Base-by-base conservation (phyloP, 1,284 basidiomycete species). In the Trametes polyzona region DNA sequence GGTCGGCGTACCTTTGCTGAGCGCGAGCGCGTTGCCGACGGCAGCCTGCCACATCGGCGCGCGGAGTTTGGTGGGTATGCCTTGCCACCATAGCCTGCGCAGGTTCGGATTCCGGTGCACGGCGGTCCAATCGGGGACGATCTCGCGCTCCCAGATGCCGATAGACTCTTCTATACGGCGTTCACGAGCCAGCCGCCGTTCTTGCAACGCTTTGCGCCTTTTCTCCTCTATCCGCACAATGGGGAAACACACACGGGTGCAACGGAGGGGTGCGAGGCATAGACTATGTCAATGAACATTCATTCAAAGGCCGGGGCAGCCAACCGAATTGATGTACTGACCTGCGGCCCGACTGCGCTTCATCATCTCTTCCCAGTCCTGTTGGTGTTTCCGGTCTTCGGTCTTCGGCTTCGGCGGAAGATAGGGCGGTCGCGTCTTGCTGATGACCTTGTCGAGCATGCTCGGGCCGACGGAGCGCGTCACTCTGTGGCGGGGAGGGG, bases 281-380 rank as follows among this genome's bases (percentile, higher is more conserved):
- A 66, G 58, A 64, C 69, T 71, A 63, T 65, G 65, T 66, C 62
- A 64, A 67, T 66, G 51, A 67, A 68, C 52, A 54, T 61, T 67
- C 65, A 67, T 64, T 65, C 49, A 63, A 54, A 53, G 56, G 56
- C 61, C 51, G 51, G 49, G 50, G 47, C 40, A 47, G 44, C 37
- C 42, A 39, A 53, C 19, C 35, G 50, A 35, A 12, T 9, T n/a
- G n/a, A 44, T 50, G 43, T n/a, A 73, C 82, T 70, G 63, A 92
- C 92, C 89, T 65, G 85, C 82, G n/a, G 70, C 70, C 52, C 87
- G 83, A 73, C 90, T 92, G 47, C 76, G 82, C 67, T 84, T 86
- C 95, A 98, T 98, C 93, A 98, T 96, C 39, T 81, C 74, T 69
- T 94, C 86, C 93, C 95, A 98, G 68, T 92, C 91, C 26, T 88